phyloP scores from a whole-genome alignment of 106 monocot species.

The Dioscorea alata region DNA sequence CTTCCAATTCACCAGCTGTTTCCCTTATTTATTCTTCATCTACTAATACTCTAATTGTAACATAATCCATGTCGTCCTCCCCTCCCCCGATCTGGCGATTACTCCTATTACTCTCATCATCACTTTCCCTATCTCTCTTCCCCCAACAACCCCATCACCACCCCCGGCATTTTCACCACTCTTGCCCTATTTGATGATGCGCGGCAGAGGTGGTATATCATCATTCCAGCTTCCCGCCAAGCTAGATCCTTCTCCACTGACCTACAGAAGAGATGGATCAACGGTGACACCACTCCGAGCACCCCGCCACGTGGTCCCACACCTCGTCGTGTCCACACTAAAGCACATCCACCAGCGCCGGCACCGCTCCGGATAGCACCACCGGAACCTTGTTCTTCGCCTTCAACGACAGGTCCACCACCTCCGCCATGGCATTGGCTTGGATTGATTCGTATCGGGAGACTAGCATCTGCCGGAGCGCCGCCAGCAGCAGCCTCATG shows the following conservation, averaged over 20 bases:
- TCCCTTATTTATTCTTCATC: too few relatives aligned
- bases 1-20: too few relatives aligned
- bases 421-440: slow-evolving; percentile 43
- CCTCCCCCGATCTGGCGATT: slow-evolving; percentile 40
- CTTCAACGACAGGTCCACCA: slow-evolving; percentile 77
- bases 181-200: slow-evolving; percentile 43
- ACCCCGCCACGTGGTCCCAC: slow-evolving; percentile 59
- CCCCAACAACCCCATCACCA: slow-evolving; percentile 21
- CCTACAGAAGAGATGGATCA: slow-evolving; percentile 41
- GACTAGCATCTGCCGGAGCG: slow-evolving; percentile 36
- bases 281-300: slow-evolving; percentile 65
- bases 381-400: slow-evolving; percentile 48
- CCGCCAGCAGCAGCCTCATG: slow-evolving; percentile 36
- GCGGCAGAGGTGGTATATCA: slow-evolving; percentile 54
- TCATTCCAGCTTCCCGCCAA: slow-evolving; percentile 61
- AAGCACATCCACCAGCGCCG: slow-evolving; percentile 46
- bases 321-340: slow-evolving; percentile 23
- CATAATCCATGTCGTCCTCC: slow-evolving; percentile 40
- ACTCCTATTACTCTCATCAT: slow-evolving; percentile 55
- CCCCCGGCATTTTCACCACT: slow-evolving; percentile 38
- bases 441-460: slow-evolving; percentile 26
- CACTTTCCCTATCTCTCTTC: slow-evolving; percentile 11
- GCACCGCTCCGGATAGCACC: slow-evolving; percentile 55
- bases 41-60: too few relatives aligned
- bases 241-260: slow-evolving; percentile 12